A percentile compares a stretch with the other conserved stretches of the same genome.
Evolutionary conservation across 2,329 filamentous ascomycete genomes (phyloP).

Genomic region (Cytospora paraplurivora): DNA sequence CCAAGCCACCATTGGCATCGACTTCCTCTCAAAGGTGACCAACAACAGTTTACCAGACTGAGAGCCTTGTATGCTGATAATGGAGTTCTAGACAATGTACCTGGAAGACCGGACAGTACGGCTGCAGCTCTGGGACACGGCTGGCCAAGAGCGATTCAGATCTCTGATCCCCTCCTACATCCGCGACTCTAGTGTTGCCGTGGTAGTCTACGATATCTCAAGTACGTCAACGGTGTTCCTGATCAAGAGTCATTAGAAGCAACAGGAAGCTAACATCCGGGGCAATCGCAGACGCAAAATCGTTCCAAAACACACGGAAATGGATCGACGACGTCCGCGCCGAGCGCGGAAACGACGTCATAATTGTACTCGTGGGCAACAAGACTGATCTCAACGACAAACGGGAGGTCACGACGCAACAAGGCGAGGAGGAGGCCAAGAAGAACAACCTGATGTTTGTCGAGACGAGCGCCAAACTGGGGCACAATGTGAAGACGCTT

Average conservation of each 20-base stretch:
- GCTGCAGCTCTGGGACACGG: slow-evolving; percentile 97
- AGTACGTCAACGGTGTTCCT: slow-evolving; percentile 52
- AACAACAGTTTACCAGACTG: slow-evolving; percentile 33
- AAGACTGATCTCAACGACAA: slow-evolving; percentile 99
- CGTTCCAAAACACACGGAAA: slow-evolving; percentile 97
- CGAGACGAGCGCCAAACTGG: slow-evolving; percentile 96
- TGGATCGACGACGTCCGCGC: slow-evolving; percentile 99
- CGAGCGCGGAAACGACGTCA: slow-evolving; percentile 96
- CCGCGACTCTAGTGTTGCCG: slow-evolving; percentile 94
- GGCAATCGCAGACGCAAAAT: slow-evolving; percentile 71
- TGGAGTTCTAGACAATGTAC: slow-evolving; percentile 83
- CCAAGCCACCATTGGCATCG: slow-evolving; percentile 98
- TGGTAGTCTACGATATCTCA: slow-evolving; percentile 98
- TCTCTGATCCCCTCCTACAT: slow-evolving; percentile 98
- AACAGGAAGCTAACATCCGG: slow-evolving; percentile 7
- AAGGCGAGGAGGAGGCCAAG: slow-evolving; percentile 97
- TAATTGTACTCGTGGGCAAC: slow-evolving; percentile 97
- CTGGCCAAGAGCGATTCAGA: slow-evolving; percentile 95
- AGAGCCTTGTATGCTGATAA: slow-evolving; percentile 7
- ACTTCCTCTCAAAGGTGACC: slow-evolving; percentile 91
- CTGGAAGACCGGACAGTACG: slow-evolving; percentile 97
- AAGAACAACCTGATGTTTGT: slow-evolving; percentile 99
- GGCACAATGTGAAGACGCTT: slow-evolving; percentile 95
- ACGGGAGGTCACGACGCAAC: slow-evolving; percentile 92
- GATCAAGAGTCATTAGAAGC: slow-evolving; percentile 21